Evolutionary conservation across 192 early-diverging fungal genomes (phyloP).

Genomic region (Spizellomyces punctatus): DNA sequence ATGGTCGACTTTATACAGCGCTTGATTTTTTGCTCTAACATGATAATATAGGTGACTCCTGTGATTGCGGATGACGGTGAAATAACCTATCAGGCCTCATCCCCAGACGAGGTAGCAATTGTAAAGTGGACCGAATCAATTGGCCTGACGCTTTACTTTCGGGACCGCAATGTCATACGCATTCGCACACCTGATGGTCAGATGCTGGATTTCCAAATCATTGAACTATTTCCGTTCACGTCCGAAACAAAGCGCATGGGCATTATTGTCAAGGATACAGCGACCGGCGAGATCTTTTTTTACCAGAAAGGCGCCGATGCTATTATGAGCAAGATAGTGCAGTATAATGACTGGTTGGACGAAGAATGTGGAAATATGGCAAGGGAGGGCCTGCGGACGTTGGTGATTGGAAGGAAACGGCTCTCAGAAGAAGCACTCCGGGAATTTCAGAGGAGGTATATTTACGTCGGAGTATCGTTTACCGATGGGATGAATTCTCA

Average conservation of each 20-base stretch:
- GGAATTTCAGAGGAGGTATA: slow-evolving; percentile 30
- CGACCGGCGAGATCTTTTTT: slow-evolving; percentile 79
- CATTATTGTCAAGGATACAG: slow-evolving; percentile 75
- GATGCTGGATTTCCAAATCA: slow-evolving; percentile 69
- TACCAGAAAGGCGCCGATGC: slow-evolving; percentile 94
- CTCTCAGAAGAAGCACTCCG: slow-evolving; percentile 64
- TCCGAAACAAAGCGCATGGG: slow-evolving; percentile 98
- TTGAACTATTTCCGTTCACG: slow-evolving; percentile 99
- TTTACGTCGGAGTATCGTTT: not conserved
- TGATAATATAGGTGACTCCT: slow-evolving; percentile 64
- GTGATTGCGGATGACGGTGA: slow-evolving; percentile 56
- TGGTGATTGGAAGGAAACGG: slow-evolving; percentile 87
- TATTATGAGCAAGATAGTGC: slow-evolving; percentile 86
- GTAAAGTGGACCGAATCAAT: slow-evolving; percentile 90
- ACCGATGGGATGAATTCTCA: not conserved
- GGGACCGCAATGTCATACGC: slow-evolving; percentile 69
- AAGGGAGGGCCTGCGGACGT: slow-evolving; percentile 88
- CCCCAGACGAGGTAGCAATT: slow-evolving; percentile 95
- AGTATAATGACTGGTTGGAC: slow-evolving; percentile 95
- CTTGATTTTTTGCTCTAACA: slow-evolving; percentile 19
- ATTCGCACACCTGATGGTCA: slow-evolving; percentile 21
- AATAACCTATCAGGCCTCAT: slow-evolving; percentile 90
- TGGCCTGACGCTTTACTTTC: slow-evolving; percentile 77
- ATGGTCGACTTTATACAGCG: slow-evolving; percentile 1
- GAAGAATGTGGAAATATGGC: slow-evolving; percentile 98